Evolutionary conservation across 176 grass and related monocot genomes (phyloP).

Genomic region (Otatea glauca): DNA sequence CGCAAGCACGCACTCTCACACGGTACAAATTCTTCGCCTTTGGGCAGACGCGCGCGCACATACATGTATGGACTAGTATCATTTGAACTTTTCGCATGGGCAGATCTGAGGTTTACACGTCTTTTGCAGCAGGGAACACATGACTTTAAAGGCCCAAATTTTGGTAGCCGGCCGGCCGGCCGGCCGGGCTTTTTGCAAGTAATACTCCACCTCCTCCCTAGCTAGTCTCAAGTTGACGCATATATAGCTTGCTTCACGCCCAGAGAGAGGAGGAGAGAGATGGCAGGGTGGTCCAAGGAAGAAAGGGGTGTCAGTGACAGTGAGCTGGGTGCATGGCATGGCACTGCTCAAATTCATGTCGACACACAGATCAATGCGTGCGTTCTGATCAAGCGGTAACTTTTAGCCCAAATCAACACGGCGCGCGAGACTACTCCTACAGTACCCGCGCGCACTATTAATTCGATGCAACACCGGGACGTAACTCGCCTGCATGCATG

Average conservation of each 20-base stretch:
- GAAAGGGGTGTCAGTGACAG: neutral
- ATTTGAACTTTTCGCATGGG: conserved; percentile 57
- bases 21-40: conserved; percentile 47
- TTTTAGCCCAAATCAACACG: conserved; percentile 32
- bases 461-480: neutral
- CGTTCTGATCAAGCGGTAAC: neutral
- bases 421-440: neutral
- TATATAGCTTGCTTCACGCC: neutral
- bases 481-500: neutral
- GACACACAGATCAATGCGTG: conserved; percentile 23
- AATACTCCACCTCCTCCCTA: neutral
- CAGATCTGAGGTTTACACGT: conserved; percentile 50
- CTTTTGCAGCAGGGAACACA: conserved; percentile 59
- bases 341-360: conserved; percentile 54
- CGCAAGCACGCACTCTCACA: conserved; percentile 56
- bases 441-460: neutral
- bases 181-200: conserved; percentile 40
- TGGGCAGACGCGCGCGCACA: conserved; percentile 36
- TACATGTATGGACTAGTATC: conserved; percentile 29
- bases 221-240: conserved; percentile 6
- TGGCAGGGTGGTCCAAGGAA: conserved; percentile 18
- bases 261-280: neutral
- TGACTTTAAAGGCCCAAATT: conserved; percentile 52
- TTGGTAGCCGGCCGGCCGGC: conserved; percentile 23
- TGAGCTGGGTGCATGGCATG: conserved; percentile 51